These are phyloP conservation scores for Trametes coccinea DNA, from an alignment of 768 basidiomycete genomes.

Conservation along the genomic window DNA sequence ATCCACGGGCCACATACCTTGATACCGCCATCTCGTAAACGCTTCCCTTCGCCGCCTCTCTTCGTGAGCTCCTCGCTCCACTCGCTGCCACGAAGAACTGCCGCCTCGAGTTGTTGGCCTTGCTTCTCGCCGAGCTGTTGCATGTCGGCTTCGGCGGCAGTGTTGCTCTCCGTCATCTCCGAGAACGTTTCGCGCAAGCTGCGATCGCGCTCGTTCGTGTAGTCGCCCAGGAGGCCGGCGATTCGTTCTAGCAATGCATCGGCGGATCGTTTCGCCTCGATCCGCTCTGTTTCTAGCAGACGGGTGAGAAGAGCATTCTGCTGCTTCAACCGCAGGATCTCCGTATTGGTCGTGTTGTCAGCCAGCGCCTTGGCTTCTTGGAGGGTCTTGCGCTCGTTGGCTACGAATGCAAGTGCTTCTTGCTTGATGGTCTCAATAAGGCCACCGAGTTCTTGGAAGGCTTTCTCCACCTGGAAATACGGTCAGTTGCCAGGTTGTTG, in stretches of 20 bases:
- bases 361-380: slow-evolving; percentile 50
- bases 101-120: slow-evolving; percentile 43
- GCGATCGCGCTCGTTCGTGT: slow-evolving; percentile 65
- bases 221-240: slow-evolving; percentile 69
- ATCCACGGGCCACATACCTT: slow-evolving; percentile 45
- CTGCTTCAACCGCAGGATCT: slow-evolving; percentile 61
- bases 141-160: slow-evolving; percentile 52
- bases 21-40: slow-evolving; percentile 55
- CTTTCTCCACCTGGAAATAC: slow-evolving; percentile 48
- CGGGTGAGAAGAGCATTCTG: slow-evolving; percentile 69
- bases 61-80: slow-evolving; percentile 45
- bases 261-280: slow-evolving; percentile 64
- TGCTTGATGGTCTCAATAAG: slow-evolving; percentile 61
- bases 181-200: slow-evolving; percentile 60
- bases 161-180: slow-evolving; percentile 55
- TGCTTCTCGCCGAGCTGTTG: slow-evolving; percentile 51
- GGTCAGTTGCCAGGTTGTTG: background rate
- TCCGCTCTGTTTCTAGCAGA: slow-evolving; percentile 66
- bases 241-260: slow-evolving; percentile 76
- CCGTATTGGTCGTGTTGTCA: slow-evolving; percentile 46
- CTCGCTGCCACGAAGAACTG: slow-evolving; percentile 44
- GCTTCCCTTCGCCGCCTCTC: slow-evolving; percentile 50
- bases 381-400: slow-evolving; percentile 52
- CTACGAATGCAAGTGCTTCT: slow-evolving; percentile 58
- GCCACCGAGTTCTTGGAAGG: slow-evolving; percentile 56